phyloP scores from a whole-genome alignment of 257 asterid genomes.

The Solanum chiquidenum region DNA sequence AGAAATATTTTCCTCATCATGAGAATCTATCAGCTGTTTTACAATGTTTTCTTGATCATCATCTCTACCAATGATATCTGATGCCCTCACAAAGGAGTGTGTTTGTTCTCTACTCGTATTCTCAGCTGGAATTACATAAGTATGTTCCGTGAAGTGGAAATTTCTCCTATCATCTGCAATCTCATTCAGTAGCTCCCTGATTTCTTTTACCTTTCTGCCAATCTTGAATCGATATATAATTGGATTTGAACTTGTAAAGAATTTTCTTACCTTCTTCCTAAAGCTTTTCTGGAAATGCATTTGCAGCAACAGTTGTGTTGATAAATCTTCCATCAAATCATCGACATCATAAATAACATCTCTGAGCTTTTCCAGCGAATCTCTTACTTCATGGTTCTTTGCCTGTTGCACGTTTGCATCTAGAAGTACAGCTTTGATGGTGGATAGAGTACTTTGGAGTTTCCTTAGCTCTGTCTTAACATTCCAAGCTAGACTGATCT shows the following conservation, averaged over 20 bases:
- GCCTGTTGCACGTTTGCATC: constrained; percentile 37
- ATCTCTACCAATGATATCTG: constrained; percentile 50
- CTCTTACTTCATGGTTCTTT: constrained; percentile 29
- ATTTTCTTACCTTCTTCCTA: constrained; percentile 14
- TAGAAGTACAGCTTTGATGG: constrained; percentile 32
- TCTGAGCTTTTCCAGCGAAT: constrained; percentile 44
- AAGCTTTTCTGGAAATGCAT: background rate
- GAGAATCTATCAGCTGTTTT: constrained; percentile 14
- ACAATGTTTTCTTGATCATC: constrained; percentile 26
- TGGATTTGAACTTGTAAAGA: constrained; percentile 23
- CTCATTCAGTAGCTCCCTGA: constrained; percentile 31
- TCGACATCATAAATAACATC: constrained; percentile 38
- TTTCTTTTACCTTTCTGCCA: constrained; percentile 13
- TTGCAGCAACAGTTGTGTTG: constrained; percentile 6
- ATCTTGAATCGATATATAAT: constrained; percentile 20
- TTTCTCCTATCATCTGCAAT: constrained; percentile 32
- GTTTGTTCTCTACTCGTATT: constrained; percentile 32
- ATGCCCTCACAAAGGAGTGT: constrained; percentile 39
- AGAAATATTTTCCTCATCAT: constrained; percentile 17
- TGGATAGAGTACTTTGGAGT: constrained; percentile 33
- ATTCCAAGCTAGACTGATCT: constrained; percentile 26
- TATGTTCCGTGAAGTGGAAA: constrained; percentile 28
- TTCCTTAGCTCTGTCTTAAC: constrained; percentile 21
- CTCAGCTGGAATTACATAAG: background rate
- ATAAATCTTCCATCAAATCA: constrained; percentile 32